A percentile compares a stretch with the other conserved stretches of the same genome.
Evolutionary conservation across 2,329 filamentous ascomycete species (phyloP).

Genomic region (Graphilbum sp.): DNA sequence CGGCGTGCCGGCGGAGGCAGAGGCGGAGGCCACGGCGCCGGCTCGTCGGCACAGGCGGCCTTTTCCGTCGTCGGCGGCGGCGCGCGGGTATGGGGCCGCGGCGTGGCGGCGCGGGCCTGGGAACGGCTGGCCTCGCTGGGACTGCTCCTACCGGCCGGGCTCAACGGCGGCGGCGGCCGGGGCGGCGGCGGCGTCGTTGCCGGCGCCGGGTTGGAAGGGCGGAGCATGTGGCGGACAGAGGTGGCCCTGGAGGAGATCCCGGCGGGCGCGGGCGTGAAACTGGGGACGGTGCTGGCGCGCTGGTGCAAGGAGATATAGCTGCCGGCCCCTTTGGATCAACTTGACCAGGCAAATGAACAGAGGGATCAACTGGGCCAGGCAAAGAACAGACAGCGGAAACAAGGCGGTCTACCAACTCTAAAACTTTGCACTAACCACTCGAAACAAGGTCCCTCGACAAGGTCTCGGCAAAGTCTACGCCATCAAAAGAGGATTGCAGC

Average conservation of each 20-base stretch:
- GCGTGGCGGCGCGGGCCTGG: slow-evolving; percentile 59
- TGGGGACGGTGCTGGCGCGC: slow-evolving; percentile 43
- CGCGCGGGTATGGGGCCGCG: slow-evolving; percentile 57
- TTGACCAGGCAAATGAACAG: no score
- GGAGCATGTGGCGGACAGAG: slow-evolving; percentile 56
- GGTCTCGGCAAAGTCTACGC: no score
- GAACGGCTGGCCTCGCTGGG: slow-evolving; percentile 54
- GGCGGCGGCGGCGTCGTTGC: slow-evolving; percentile 6
- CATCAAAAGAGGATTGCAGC: no score
- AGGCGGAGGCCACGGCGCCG: background rate
- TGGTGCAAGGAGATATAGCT: slow-evolving; percentile 66
- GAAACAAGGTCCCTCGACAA: no score
- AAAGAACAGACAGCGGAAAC: no score
- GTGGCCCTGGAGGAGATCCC: slow-evolving; percentile 66
- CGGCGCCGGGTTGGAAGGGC: slow-evolving; percentile 30
- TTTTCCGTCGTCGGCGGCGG: slow-evolving; percentile 39
- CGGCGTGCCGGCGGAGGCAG: no score
- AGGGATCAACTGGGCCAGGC: no score
- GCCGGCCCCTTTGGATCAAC: no score
- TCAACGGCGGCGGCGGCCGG: slow-evolving; percentile 25
- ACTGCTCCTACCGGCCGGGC: slow-evolving; percentile 49
- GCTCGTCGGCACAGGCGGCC: background rate
- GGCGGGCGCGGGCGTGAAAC: slow-evolving; percentile 29
- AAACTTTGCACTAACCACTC: no score
- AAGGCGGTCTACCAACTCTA: no score